These are phyloP conservation scores for Rhizophagus clarus DNA, from an alignment of 192 early-diverging fungal species.

Conservation along the genomic window DNA sequence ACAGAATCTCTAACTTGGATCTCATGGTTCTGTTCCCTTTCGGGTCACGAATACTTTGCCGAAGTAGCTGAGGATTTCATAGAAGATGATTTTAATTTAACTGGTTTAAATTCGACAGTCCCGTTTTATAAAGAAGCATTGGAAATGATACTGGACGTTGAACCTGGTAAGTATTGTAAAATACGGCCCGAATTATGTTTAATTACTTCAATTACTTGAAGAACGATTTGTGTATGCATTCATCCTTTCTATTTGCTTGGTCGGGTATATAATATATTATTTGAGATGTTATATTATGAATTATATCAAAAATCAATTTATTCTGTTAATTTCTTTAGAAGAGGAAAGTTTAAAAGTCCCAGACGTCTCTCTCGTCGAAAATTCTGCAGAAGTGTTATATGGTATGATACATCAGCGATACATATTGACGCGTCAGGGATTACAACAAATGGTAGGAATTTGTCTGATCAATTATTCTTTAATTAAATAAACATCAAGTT, in stretches of 20 bases:
- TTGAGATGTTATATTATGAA: neutral
- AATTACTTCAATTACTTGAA: neutral
- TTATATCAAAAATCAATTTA: neutral
- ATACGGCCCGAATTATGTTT: conserved; percentile 1
- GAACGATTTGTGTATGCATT: neutral
- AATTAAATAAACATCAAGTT: neutral
- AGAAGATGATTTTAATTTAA: conserved; percentile 97
- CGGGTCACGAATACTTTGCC: conserved; percentile 77
- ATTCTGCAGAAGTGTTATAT: conserved; percentile 89
- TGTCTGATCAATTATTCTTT: neutral
- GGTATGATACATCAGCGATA: conserved; percentile 93
- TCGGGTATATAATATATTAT: neutral
- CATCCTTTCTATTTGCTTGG: neutral
- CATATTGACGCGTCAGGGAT: conserved; percentile 84
- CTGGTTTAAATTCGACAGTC: conserved; percentile 81
- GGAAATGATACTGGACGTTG: conserved; percentile 93
- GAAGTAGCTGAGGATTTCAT: conserved; percentile 82
- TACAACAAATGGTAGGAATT: conserved; percentile 74
- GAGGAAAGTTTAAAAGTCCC: conserved; percentile 62
- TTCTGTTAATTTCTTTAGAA: conserved; percentile 35
- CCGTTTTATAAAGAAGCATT: conserved; percentile 90
- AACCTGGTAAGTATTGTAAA: conserved; percentile 50
- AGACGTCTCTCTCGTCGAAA: conserved; percentile 77
- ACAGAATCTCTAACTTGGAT: conserved; percentile 71
- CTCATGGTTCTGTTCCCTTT: conserved; percentile 73